Evolutionary conservation across 2,329 filamentous ascomycete genomes (phyloP).

Genomic region (Pseudogymnoascus sp.): DNA sequence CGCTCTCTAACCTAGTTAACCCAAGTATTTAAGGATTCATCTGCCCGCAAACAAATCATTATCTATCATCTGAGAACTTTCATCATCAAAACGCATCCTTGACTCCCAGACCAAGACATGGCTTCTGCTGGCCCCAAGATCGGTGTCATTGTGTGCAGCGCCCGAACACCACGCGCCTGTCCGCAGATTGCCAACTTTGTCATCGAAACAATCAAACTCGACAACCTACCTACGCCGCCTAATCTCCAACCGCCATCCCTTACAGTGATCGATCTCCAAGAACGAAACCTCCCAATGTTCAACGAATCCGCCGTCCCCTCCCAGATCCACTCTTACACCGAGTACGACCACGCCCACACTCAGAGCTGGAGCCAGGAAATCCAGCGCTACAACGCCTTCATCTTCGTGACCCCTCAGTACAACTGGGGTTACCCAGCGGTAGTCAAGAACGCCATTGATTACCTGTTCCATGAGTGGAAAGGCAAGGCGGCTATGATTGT

Average conservation of each 20-base stretch:
- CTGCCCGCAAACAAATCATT: background rate
- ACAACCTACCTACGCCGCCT: constrained; percentile 17
- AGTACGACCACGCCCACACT: constrained; percentile 32
- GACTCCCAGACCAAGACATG: background rate
- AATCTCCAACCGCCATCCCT: constrained; percentile 19
- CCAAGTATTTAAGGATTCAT: background rate
- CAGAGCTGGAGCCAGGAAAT: constrained; percentile 33
- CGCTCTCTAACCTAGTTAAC: background rate
- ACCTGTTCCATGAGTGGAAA: constrained; percentile 40
- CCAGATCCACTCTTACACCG: constrained; percentile 24
- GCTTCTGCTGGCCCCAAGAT: constrained; percentile 16
- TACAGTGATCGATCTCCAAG: constrained; percentile 27
- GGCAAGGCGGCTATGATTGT: constrained; percentile 39
- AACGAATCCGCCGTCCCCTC: constrained; percentile 34
- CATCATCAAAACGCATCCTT: background rate
- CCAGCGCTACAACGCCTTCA: constrained; percentile 30
- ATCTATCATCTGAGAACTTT: background rate
- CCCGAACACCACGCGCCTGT: constrained; percentile 31
- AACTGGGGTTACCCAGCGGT: constrained; percentile 39
- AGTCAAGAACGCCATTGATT: constrained; percentile 43
- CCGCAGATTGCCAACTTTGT: constrained; percentile 30
- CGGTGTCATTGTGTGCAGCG: constrained; percentile 32
- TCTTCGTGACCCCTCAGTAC: constrained; percentile 39
- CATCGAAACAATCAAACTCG: constrained; percentile 21
- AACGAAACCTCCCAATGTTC: constrained; percentile 32